Evolutionary conservation across 129 eudicot genomes (phyloP).

Genomic region (Solidago caesia): DNA sequence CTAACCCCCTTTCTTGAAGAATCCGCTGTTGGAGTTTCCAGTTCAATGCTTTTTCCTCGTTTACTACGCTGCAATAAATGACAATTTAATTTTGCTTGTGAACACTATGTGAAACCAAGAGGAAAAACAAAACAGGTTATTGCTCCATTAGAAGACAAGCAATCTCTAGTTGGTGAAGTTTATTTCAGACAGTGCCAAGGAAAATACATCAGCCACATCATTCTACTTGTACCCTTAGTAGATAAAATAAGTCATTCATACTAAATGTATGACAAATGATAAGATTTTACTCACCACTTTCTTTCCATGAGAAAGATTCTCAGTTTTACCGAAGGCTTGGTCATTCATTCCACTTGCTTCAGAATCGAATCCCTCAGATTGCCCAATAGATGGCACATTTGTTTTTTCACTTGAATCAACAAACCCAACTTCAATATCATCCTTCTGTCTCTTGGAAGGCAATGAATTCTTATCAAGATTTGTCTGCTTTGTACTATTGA

Average conservation of each 20-base stretch:
- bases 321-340: conserved; percentile 38
- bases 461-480: conserved; percentile 10
- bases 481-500: conserved; percentile 33
- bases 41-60: conserved; percentile 29
- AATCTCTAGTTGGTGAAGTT: background rate
- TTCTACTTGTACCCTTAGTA: background rate
- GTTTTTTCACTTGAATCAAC: conserved; percentile 28
- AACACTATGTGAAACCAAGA: background rate
- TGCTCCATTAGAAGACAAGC: background rate
- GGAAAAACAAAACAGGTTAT: conserved; percentile 12
- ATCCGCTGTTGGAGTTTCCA: conserved; percentile 9
- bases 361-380: conserved; percentile 15
- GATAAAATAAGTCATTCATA: background rate
- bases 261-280: background rate
- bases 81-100: conserved; percentile 10
- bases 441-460: conserved; percentile 36
- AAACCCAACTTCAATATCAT: conserved; percentile 28
- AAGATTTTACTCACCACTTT: conserved; percentile 45
- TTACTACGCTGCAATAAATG: conserved; percentile 44
- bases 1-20: conserved; percentile 31
- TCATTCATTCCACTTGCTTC: conserved; percentile 35
- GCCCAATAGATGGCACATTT: conserved; percentile 25
- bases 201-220: background rate
- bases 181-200: background rate
- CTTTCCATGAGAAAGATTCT: conserved; percentile 46